Evolutionary conservation across 1,139 yeast species (phyloP).

Genomic region (Blastobotrys serpentis): DNA sequence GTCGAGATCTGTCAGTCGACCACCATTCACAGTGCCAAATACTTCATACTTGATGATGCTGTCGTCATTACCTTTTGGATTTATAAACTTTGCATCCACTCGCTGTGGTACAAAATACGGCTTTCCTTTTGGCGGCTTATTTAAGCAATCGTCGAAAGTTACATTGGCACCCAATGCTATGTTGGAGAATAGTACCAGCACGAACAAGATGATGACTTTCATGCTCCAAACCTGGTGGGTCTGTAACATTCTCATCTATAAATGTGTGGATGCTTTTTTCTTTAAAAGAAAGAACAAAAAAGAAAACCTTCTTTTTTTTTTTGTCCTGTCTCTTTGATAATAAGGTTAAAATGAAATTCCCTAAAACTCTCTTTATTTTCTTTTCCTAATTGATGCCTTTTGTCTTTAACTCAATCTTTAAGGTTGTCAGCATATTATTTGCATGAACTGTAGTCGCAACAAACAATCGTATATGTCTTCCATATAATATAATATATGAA

Average conservation of each 20-base stretch:
- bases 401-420: slow-evolving; percentile 8
- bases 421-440: neutral
- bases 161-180: slow-evolving; percentile 11
- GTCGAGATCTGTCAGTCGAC: slow-evolving; percentile 30
- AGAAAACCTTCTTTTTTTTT: neutral
- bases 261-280: neutral
- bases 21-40: slow-evolving; percentile 30
- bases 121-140: slow-evolving; percentile 3
- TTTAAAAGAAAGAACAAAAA: neutral
- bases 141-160: slow-evolving; percentile 14
- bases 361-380: neutral
- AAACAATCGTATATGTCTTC: no score
- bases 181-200: neutral
- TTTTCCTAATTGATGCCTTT: neutral
- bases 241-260: neutral
- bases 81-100: slow-evolving; percentile 15
- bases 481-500: no score
- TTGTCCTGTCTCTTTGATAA: neutral
- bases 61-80: slow-evolving; percentile 10
- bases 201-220: neutral
- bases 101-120: slow-evolving; percentile 17
- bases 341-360: slow-evolving; percentile 3
- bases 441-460: no score
- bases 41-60: slow-evolving; percentile 23
- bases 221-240: slow-evolving; percentile 4